These are phyloP conservation scores for Chimonanthus praecox DNA, from an alignment of 164 flowering plant genomes.

Conservation along the genomic window DNA sequence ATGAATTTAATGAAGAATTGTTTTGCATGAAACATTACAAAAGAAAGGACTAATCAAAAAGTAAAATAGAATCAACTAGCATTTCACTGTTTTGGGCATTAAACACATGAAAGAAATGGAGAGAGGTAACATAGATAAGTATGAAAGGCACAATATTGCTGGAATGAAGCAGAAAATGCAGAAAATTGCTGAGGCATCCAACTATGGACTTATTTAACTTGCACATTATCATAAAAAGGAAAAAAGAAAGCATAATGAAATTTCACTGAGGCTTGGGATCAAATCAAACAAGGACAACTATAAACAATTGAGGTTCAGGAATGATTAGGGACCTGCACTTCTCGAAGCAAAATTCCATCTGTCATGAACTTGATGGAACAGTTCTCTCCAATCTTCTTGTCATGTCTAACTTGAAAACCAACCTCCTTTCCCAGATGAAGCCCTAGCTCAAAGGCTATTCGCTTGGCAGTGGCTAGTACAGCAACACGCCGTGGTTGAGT, in stretches of 20 bases:
- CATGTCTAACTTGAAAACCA: conserved; percentile 96
- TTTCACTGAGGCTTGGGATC: not conserved
- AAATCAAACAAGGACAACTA: not conserved
- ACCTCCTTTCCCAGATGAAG: conserved; percentile 76
- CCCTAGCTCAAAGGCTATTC: conserved; percentile 93
- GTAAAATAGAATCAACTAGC: not conserved
- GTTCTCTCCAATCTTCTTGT: conserved; percentile 68
- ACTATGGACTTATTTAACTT: too few species aligned
- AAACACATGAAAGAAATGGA: not conserved
- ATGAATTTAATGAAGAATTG: not conserved
- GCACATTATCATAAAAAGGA: not conserved
- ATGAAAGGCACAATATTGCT: not conserved
- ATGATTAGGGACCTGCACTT: conserved; percentile 60
- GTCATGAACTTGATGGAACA: conserved; percentile 96
- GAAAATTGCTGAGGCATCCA: not conserved
- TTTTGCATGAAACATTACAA: not conserved
- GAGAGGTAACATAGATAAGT: not conserved
- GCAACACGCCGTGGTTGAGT: conserved; percentile 99
- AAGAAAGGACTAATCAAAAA: not conserved
- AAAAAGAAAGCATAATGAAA: too few species aligned
- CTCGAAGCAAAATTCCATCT: conserved; percentile 94
- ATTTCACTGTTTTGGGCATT: not conserved
- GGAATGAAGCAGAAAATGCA: not conserved
- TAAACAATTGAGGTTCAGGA: not conserved
- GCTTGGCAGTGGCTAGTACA: conserved; percentile 89